Base-by-base conservation (phyloP, 805 yeast species). In the Barnettozyma pratensis region DNA sequence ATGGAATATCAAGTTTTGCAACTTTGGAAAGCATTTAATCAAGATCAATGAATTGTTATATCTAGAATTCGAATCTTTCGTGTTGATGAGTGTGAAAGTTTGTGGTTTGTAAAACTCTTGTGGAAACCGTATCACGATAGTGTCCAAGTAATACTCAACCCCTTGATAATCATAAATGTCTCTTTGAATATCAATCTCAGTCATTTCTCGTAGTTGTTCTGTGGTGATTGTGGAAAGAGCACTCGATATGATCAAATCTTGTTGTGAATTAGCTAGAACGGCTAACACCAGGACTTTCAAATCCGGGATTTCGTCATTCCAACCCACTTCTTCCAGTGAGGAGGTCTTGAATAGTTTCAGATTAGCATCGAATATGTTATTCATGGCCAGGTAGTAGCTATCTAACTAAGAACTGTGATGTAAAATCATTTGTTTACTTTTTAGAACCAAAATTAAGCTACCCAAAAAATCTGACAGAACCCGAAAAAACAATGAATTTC, bases 211-310 rank as follows among this genome's bases (percentile, higher is more conserved):
- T 8, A 59, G 46, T 14, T 56, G 51, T 14, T 52, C 54, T 3
- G 53, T 49, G 4, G 62, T 49, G 34, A 49, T 36, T 1, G 46
- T 48, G 2, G 57, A 34, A n/a, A 59, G 41, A 7, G 52, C 37
- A 5, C 58, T 54, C 1, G 61, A 43, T 9, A 54, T 39, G 12
- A 59, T 45, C n/a, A 60, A 46, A 30, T 57, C 62, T 29, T 57
- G 54, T 11, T 60, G 59, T 0, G 59, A 53, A 25, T 58, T 54
- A 5, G 54, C 52, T 4, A 60, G 44, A 5, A 60, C 43, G 3
- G 62, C 58, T 7, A 57, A 49, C 7, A 57, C 57, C 5, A 60
- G 47, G 12, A 55, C 44, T 34, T 54, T 58, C 39, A 60, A 41
- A 26, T 54, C 57, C 4, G 50, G 41, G 4, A 30, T 39, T 4